Conservation (phyloP, 768 basidiomycete species). For the Boletellus ananiceps region DNA sequence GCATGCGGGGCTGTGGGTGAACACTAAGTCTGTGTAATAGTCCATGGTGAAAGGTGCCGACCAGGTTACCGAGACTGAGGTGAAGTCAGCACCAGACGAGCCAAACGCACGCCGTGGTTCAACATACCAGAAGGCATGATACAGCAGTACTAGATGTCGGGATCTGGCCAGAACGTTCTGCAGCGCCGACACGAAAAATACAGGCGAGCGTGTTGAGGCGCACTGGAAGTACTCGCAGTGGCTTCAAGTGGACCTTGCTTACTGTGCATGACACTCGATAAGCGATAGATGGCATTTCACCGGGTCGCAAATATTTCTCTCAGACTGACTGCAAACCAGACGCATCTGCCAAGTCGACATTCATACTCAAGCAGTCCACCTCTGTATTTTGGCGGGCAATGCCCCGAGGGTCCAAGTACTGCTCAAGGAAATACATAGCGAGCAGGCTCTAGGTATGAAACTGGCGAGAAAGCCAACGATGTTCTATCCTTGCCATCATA, state of each 20-base stretch:
- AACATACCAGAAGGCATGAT: conserved; percentile 18
- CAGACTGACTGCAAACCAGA: too few relatives aligned
- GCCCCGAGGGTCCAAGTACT: not conserved
- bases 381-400: not conserved
- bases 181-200: too few relatives aligned
- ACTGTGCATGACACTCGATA: too few relatives aligned
- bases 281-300: too few relatives aligned
- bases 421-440: conserved; percentile 1
- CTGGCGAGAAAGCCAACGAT: not conserved
- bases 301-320: too few relatives aligned
- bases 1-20: conserved; percentile 45
- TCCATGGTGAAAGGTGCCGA: not conserved
- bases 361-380: not conserved
- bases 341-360: too few relatives aligned
- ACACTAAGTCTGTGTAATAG: not conserved
- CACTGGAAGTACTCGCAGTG: too few relatives aligned
- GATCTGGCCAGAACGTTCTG: not conserved
- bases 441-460: conserved; percentile 11
- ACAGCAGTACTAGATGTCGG: not conserved
- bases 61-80: conserved; percentile 18
- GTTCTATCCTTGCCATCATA: conserved; percentile 12
- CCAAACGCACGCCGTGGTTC: not conserved
- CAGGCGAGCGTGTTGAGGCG: too few relatives aligned
- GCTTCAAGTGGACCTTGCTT: too few relatives aligned
- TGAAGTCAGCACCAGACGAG: conserved; percentile 1